A percentile compares a stretch with the other conserved stretches of the same genome.
These are phyloP conservation scores for Hypoxylon lienhwacheense DNA, from an alignment of 495 filamentous ascomycete genomes.

Conservation along the genomic window DNA sequence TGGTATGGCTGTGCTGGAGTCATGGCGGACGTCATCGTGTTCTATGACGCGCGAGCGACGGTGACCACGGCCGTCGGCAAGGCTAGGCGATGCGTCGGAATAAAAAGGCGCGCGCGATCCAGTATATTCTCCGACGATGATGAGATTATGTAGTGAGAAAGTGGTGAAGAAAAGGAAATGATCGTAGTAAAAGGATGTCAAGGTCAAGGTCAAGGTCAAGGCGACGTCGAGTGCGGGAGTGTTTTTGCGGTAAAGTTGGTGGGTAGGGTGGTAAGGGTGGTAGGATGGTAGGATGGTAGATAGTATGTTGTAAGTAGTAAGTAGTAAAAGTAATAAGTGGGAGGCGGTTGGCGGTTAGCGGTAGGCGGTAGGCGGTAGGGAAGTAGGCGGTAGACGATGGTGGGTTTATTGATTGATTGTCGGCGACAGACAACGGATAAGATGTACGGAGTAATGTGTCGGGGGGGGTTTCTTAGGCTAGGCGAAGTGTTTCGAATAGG, in stretches of 20 bases:
- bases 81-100: slow-evolving; percentile 14
- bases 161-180: slow-evolving; percentile 1
- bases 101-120: slow-evolving; percentile 16
- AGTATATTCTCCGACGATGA: background rate
- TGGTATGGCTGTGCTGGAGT: slow-evolving; percentile 35
- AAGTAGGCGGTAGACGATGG: background rate
- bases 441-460: slow-evolving; percentile 11
- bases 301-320: too few species aligned
- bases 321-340: too few species aligned
- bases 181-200: too few species aligned
- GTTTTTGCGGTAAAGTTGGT: slow-evolving; percentile 15
- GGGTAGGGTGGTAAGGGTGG: background rate
- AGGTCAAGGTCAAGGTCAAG: too few species aligned
- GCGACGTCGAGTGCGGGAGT: slow-evolving; percentile 9
- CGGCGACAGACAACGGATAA: slow-evolving; percentile 6
- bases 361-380: too few species aligned
- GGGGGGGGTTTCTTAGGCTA: too few species aligned
- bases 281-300: slow-evolving; percentile 7
- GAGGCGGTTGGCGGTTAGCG: too few species aligned
- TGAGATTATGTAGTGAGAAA: slow-evolving; percentile 2
- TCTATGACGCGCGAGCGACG: slow-evolving; percentile 38
- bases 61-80: slow-evolving; percentile 30
- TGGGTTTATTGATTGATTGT: slow-evolving; percentile 21
- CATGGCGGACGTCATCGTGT: slow-evolving; percentile 38
- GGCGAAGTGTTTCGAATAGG: slow-evolving; percentile 21